phyloP scores from a whole-genome alignment of 257 asterid species.

The Plantago ovata region DNA sequence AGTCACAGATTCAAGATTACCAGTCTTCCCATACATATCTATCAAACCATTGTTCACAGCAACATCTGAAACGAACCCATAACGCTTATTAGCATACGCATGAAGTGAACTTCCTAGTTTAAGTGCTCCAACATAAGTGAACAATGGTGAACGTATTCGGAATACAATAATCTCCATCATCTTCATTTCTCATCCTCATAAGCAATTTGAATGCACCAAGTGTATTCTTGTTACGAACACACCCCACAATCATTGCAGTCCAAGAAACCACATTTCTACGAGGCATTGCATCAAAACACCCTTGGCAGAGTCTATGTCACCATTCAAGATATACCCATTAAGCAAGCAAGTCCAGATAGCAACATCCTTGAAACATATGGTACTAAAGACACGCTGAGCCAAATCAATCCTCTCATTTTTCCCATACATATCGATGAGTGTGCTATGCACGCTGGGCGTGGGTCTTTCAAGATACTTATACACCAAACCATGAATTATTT shows the following conservation, averaged over 20 bases:
- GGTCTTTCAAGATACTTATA: conserved; percentile 39
- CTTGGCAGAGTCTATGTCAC: conserved; percentile 49
- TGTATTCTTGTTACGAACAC: conserved; percentile 47
- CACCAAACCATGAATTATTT: conserved; percentile 53
- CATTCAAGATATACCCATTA: conserved; percentile 45
- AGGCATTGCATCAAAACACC: conserved; percentile 58
- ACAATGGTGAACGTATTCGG: conserved; percentile 66
- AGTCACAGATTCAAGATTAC: conserved; percentile 51
- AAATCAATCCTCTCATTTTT: conserved; percentile 32
- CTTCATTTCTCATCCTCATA: conserved; percentile 47
- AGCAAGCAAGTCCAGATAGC: conserved; percentile 77
- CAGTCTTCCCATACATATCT: conserved; percentile 80
- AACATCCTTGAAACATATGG: conserved; percentile 42
- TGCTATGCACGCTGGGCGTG: conserved; percentile 50
- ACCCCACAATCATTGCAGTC: conserved; percentile 83
- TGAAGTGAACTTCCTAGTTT: conserved; percentile 56
- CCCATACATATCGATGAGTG: conserved; percentile 71
- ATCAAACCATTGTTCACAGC: conserved; percentile 62
- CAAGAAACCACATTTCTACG: conserved; percentile 64
- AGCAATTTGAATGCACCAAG: conserved; percentile 54
- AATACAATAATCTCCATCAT: conserved; percentile 31
- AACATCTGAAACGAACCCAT: conserved; percentile 38
- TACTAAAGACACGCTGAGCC: conserved; percentile 44
- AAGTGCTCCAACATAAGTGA: conserved; percentile 64
- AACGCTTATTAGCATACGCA: conserved; percentile 52